Evolutionary conservation across 164 flowering plant species (phyloP).

Genomic region (Magnolia officinalis): DNA sequence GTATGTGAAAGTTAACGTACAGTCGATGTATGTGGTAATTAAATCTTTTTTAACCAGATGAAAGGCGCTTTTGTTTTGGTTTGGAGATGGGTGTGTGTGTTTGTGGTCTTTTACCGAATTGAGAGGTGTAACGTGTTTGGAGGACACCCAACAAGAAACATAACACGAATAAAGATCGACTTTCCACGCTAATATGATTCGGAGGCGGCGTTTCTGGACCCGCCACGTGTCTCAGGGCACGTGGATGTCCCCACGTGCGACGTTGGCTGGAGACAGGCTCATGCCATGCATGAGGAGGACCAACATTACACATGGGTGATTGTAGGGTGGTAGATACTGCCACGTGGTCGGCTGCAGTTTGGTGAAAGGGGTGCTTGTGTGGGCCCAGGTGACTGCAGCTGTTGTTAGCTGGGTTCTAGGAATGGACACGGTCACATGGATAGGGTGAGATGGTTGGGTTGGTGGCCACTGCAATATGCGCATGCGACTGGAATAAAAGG

Average conservation of each 20-base stretch:
- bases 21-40: neutral
- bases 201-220: neutral
- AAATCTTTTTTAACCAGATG: too few species aligned
- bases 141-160: slow-evolving; percentile 29
- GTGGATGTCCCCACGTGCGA: neutral
- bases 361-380: neutral
- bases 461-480: neutral
- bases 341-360: neutral
- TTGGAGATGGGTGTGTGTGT: neutral
- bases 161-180: slow-evolving; percentile 1
- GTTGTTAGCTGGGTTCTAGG: neutral
- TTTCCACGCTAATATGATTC: neutral
- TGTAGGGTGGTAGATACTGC: neutral
- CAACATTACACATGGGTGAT: neutral
- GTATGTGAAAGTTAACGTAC: neutral
- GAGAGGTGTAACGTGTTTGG: slow-evolving; percentile 8
- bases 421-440: neutral
- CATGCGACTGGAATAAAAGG: neutral
- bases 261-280: too few species aligned
- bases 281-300: neutral
- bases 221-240: neutral
- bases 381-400: neutral
- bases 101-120: neutral
- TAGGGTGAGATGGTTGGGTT: neutral
- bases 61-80: neutral